These are phyloP conservation scores for Sporothrix curviconia DNA, from an alignment of 2,329 filamentous ascomycete species.

Conservation along the genomic window DNA sequence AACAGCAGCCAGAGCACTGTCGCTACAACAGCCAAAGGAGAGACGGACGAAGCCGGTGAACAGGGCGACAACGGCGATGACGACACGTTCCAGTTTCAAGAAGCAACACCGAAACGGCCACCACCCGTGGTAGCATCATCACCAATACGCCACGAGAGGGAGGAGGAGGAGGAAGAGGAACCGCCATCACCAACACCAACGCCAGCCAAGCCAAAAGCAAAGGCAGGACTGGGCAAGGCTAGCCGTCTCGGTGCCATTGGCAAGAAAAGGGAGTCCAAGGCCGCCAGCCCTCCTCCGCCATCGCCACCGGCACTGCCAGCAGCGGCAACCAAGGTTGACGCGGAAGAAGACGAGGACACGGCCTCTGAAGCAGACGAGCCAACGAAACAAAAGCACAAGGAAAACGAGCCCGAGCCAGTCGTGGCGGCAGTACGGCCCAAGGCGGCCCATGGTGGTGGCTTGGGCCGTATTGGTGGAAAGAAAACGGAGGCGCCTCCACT, in stretches of 20 bases:
- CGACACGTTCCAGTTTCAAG: slow-evolving; percentile 3
- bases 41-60: not conserved
- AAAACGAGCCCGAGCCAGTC: not conserved
- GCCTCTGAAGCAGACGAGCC: slow-evolving; percentile 37
- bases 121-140: not conserved
- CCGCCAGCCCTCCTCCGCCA: slow-evolving; percentile 42
- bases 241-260: slow-evolving; percentile 20
- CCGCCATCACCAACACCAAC: too few relatives aligned
- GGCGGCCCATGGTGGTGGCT: slow-evolving; percentile 24
- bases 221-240: slow-evolving; percentile 6
- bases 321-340: too few relatives aligned
- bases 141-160: slow-evolving; percentile 4
- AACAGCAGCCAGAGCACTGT: not conserved
- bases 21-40: too few relatives aligned
- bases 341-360: slow-evolving; percentile 31
- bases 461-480: slow-evolving; percentile 38
- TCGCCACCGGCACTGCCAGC: slow-evolving; percentile 24
- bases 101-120: not conserved
- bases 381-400: slow-evolving; percentile 14
- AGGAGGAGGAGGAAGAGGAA: not conserved
- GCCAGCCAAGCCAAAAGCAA: not conserved
- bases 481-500: not conserved
- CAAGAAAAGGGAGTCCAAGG: slow-evolving; percentile 41
- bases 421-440: slow-evolving; percentile 17
- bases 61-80: not conserved